phyloP scores from a whole-genome alignment of 768 basidiomycete species.

The Phanerochaete carnosa region DNA sequence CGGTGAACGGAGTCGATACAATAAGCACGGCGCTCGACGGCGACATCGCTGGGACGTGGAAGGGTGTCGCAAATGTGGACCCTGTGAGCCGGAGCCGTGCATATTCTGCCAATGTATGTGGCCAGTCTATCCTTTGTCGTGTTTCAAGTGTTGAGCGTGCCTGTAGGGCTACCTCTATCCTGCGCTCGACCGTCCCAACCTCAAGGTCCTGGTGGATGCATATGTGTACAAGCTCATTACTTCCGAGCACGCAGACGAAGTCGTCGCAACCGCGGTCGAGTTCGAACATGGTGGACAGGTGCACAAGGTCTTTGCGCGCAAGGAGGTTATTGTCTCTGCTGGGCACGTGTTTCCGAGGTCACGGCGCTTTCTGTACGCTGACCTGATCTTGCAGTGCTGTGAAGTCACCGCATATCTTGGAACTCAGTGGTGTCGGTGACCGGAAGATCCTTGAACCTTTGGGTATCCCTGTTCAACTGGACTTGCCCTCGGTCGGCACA shows the following conservation, averaged over 20 bases:
- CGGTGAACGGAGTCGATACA: constrained; percentile 2
- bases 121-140: neutral
- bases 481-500: constrained; percentile 76
- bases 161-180: constrained; percentile 19
- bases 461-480: constrained; percentile 47
- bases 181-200: constrained; percentile 22
- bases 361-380: neutral
- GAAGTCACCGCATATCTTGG: constrained; percentile 11
- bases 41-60: constrained; percentile 4
- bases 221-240: constrained; percentile 16
- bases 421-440: constrained; percentile 62
- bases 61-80: constrained; percentile 16
- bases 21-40: neutral
- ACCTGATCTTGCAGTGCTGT: neutral
- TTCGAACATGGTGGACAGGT: constrained; percentile 27
- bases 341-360: neutral
- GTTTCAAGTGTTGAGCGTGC: neutral
- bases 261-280: constrained; percentile 33
- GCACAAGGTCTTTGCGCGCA: constrained; percentile 36
- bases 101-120: constrained; percentile 21
- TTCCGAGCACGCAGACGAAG: neutral
- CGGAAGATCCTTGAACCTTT: constrained; percentile 40
- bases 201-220: constrained; percentile 26
- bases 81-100: constrained; percentile 18
- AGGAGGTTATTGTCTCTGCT: constrained; percentile 43